Evolutionary conservation across 306 rosid species (phyloP).

Genomic region (Delonix regia): DNA sequence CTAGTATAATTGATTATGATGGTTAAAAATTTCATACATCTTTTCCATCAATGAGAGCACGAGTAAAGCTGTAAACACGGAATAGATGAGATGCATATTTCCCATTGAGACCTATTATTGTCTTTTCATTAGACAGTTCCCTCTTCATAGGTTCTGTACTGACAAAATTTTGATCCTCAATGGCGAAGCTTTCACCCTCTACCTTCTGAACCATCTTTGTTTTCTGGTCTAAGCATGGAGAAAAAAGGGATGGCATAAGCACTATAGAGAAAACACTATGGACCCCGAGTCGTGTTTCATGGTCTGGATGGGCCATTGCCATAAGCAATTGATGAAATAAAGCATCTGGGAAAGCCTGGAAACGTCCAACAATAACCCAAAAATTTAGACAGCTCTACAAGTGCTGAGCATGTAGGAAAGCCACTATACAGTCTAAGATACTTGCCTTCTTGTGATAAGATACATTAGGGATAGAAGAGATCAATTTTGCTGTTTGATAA

Average conservation of each 20-base stretch:
- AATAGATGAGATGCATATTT: constrained; percentile 41
- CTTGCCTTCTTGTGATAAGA: constrained; percentile 82
- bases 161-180: constrained; percentile 45
- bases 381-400: constrained; percentile 33
- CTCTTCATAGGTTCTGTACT: constrained; percentile 47
- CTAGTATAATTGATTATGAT: constrained; percentile 15
- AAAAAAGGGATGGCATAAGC: constrained; percentile 74
- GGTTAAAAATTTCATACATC: constrained; percentile 48
- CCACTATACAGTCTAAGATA: constrained; percentile 31
- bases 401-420: constrained; percentile 32
- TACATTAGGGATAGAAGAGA: constrained; percentile 75
- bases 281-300: constrained; percentile 85
- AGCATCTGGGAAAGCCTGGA: constrained; percentile 96
- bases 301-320: constrained; percentile 88
- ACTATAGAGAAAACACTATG: constrained; percentile 79
- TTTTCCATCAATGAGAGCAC: constrained; percentile 56
- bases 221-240: constrained; percentile 65
- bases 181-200: constrained; percentile 51
- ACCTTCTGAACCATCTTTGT: constrained; percentile 45
- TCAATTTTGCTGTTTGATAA: constrained; percentile 72
- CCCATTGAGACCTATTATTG: constrained; percentile 37
- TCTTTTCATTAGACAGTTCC: constrained; percentile 43
- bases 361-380: constrained; percentile 30
- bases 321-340: constrained; percentile 96
- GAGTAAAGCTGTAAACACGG: constrained; percentile 41